Base-by-base conservation (phyloP, 352 stramenopile species). In the Peronospora farinosa region DNA sequence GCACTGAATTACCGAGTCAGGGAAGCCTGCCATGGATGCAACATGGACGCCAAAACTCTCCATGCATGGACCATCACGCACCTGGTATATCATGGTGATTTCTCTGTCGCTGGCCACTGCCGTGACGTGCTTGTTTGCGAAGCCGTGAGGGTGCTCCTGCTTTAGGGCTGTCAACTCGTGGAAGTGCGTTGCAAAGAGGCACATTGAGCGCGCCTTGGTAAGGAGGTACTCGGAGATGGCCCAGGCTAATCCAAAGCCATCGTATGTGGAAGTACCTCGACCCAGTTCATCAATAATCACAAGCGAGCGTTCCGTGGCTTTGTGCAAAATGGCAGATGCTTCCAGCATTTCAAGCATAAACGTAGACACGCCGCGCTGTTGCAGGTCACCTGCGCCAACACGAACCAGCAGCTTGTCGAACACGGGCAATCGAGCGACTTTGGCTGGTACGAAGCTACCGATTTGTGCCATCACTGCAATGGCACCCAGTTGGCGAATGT, bases 311-410 rank as follows among this genome's bases (percentile, higher is more conserved):
- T 82, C 74, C 0, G 95, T 98, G 0, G 94, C 95, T 54, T 92
- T 95, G 65, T 95, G 81, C 35, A 99, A 65, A 60, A 99, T 99
- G 12, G 88, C 86, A 0, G 88, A 92, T 7, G 96, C 92, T 64
- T 99, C 97, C 8, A 99, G 70, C 97, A 99, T 99, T 74, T 99
- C 97, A 42, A 97, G 92, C 96, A 99, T 99, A 66, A 99, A 99
- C 12, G 97, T 99, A 8, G 93, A 98, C 38, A 99, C 95, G 31
- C 97, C 97, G 12, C 90, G 78, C 57, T 98, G 90, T 69, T 99
- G 95, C 10, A 92, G 72, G 64, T 99, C 97, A 2, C 96, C 95
- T 1, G 97, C 97, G 21, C 97, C 97, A 5, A 99, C 93, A 12
- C 97, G 87, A 27, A 97, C 94, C 5, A 98, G 71, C 17, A 99